Base-by-base conservation (phyloP, 2,329 filamentous ascomycete species). In the Phaeomoniella chlamydospora region DNA sequence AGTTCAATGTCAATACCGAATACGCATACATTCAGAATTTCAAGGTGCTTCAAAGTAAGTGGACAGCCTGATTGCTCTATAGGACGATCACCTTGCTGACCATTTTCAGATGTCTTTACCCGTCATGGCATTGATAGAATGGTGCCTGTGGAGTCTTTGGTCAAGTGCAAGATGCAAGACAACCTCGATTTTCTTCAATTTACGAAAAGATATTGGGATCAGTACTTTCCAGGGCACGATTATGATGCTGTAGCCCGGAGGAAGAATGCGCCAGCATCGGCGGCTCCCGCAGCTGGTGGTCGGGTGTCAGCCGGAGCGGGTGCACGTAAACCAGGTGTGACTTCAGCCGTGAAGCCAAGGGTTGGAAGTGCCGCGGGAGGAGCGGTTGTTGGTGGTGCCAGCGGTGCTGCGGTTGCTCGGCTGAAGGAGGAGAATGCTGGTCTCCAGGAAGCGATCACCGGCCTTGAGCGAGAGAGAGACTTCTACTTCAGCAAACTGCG, bases 91-190 rank as follows among this genome's bases (percentile, higher is more conserved):
- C 36, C 34, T 26, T 38, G 33, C 34, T 37, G 34, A 37, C 31
- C 16, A 37, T 16, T 14, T 14, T 19, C 38, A 59, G 88, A 86
- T 58, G 70, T 73, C 45, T 96, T 96, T 55, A 70, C 77, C 43
- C 82, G 81, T 59, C 87, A 96, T 63, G 68, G 77, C 45, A 72
- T 98, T 65, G 87, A 96, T 51, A 86, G 86, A 57, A 80, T 81
- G 17, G 78, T 98, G 49, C 85, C 85, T 40, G 85, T 96, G 56
- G 77, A 94, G 59, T 68, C 72, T 39, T 77, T 98, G 41, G 75
- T 90, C 51, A 98, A 96, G 62, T 98, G 90, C 71, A 94, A 94
- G 70, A 98, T 98, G 88, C 90, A 98, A 71, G 90, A 98, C 62
- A 98, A 98, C 67, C 81, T 98, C 50, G 90, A 96, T 56, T 98